These are phyloP conservation scores for Cytospora piceae DNA, from an alignment of 2,329 filamentous ascomycete genomes.

Conservation along the genomic window DNA sequence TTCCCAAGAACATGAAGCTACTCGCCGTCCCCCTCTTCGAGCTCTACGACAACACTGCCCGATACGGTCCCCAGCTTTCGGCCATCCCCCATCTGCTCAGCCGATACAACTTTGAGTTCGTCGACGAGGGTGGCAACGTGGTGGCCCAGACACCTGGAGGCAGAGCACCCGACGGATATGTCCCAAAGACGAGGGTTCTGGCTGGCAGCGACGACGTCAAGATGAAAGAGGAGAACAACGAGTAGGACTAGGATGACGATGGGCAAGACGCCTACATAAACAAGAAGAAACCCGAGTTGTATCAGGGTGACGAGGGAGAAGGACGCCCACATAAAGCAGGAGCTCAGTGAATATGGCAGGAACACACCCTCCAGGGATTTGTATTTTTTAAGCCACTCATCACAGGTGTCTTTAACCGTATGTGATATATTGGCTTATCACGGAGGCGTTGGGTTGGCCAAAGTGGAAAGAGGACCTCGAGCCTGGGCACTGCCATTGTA, in stretches of 20 bases:
- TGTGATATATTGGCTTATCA: neutral
- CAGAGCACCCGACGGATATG: conserved; percentile 58
- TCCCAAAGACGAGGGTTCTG: conserved; percentile 68
- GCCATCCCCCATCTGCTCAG: conserved; percentile 95
- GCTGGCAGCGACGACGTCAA: conserved; percentile 65
- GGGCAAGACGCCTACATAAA: neutral
- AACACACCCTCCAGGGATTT: neutral
- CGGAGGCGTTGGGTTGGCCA: neutral
- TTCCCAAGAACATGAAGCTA: conserved; percentile 99
- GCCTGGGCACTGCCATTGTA: neutral
- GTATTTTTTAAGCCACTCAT: neutral
- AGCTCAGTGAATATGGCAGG: neutral
- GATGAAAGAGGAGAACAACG: conserved; percentile 56
- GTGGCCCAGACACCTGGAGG: conserved; percentile 82
- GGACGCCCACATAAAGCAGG: neutral
- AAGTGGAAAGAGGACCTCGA: neutral
- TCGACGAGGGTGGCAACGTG: conserved; percentile 89
- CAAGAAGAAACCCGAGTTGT: neutral
- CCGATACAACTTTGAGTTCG: conserved; percentile 96
- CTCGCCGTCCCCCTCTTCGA: conserved; percentile 96
- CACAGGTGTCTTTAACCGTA: neutral
- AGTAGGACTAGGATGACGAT: conserved; percentile 8
- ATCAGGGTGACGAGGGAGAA: neutral
- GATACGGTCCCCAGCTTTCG: conserved; percentile 94
- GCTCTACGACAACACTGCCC: conserved; percentile 93